A percentile compares a stretch with the other conserved stretches of the same genome.
Conservation (phyloP, 2,329 filamentous ascomycete genomes). For the Atkinsonella hypoxylon region DNA sequence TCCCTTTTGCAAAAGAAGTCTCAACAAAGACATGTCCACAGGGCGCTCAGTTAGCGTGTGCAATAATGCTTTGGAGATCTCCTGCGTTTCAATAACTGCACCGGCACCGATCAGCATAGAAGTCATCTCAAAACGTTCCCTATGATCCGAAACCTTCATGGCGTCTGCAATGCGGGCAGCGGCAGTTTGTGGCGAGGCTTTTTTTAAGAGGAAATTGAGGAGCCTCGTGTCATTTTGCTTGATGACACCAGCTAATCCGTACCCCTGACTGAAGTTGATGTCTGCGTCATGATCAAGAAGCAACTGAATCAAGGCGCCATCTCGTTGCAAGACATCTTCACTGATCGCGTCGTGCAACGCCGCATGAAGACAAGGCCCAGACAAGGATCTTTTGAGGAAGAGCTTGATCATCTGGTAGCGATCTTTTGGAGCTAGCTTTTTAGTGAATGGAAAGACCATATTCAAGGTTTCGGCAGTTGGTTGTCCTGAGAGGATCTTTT, state of each 20-base stretch:
- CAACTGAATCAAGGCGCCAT: constrained; percentile 39
- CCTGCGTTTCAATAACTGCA: constrained; percentile 27
- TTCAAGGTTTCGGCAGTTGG: constrained; percentile 36
- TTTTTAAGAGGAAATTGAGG: constrained; percentile 32
- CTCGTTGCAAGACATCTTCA: constrained; percentile 33
- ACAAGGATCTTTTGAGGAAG: constrained; percentile 37
- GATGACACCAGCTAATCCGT: constrained; percentile 36
- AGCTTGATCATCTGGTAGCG: constrained; percentile 36
- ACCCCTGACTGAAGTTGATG: constrained; percentile 40
- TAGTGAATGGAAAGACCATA: constrained; percentile 35
- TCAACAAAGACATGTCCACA: constrained; percentile 37
- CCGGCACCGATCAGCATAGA: constrained; percentile 33
- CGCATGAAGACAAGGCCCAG: constrained; percentile 32
- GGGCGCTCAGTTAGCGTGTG: constrained; percentile 30
- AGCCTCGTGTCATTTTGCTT: constrained; percentile 34
- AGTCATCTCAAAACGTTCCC: constrained; percentile 33
- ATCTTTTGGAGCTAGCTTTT: constrained; percentile 27
- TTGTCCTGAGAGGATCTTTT: constrained; percentile 32
- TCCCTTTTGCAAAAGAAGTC: constrained; percentile 36
- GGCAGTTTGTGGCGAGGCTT: constrained; percentile 33
- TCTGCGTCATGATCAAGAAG: constrained; percentile 40
- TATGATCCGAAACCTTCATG: constrained; percentile 31
- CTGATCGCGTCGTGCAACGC: constrained; percentile 41
- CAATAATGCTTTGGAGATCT: constrained; percentile 32
- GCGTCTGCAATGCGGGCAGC: constrained; percentile 35